Evolutionary conservation across 768 basidiomycete genomes (phyloP), one percentile per base, ranked within the genome.

Genomic region (Phallus indusiatus): DNA sequence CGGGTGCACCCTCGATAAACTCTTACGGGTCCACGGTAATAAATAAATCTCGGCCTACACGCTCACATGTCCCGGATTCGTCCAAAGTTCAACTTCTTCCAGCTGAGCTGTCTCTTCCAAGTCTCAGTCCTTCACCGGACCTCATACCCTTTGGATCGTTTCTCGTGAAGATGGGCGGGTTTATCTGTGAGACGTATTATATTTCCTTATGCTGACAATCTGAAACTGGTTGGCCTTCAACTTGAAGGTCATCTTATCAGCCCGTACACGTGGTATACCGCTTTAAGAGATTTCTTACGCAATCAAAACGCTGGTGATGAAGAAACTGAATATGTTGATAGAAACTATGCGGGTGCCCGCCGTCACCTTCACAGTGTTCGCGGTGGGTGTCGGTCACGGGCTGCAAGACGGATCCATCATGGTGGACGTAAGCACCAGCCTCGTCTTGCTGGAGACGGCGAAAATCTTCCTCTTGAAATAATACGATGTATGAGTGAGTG

Each of bases 401-500:
- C 56, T 12, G 34, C 56, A 16, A 34, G 56, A 12, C 56, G 50
- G 48, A 56, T 34, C n/a, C 55, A 55, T 24, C 21, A 5, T 28
- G 12, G 16, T 11, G 9, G 35, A 8, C 54, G 60, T 51, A 74
- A 73, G 58, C 68, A 70, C 61, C 62, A 68, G 16, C 72, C 71
- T 20, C 62, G 63, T 6, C 60, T 75, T 34, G 72, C 73, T 9
- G 71, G 72, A 5, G 70, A 68, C 10, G 81, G 82, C 11, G 75
- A 82, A 64, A 85, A 84, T 66, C 67, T 84, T 9, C 83, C 83
- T 9, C 66, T 84, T 35, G 79, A 83, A 64, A 73, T 85, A 48
- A 49, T 85, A 53, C 68, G 79, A 17, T 77, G 75, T 61, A 64
- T 85, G 53, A 81, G 81, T 62, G 76, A 81, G 57, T 85, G 83